A percentile compares a stretch with the other conserved stretches of the same genome.
These are phyloP conservation scores for Hippophae rhamnoides DNA, from an alignment of 306 rosid species.

Conservation along the genomic window DNA sequence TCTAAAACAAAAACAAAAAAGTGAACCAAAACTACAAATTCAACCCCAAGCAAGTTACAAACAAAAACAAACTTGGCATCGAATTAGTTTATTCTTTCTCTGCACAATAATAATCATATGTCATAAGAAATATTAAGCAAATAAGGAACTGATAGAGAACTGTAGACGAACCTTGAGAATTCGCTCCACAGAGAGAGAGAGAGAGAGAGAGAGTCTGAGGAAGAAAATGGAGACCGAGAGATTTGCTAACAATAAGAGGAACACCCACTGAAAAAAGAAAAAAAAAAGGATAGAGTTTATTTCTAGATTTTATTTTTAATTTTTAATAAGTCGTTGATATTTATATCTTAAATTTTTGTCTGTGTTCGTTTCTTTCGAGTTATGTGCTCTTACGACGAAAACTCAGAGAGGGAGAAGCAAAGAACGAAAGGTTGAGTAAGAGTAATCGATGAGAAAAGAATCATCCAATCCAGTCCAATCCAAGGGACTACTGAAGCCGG, in stretches of 20 bases:
- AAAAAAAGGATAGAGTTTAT: constrained; percentile 11
- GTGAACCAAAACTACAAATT: constrained; percentile 13
- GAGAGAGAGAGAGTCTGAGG: neutral
- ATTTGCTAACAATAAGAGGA: constrained; percentile 17
- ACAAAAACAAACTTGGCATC: too few relatives aligned
- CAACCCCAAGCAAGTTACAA: constrained; percentile 1
- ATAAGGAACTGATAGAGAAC: too few relatives aligned
- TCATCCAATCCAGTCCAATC: constrained; percentile 9
- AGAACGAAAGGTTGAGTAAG: constrained; percentile 31
- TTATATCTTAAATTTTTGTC: constrained; percentile 1
- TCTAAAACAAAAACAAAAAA: neutral
- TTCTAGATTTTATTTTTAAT: neutral
- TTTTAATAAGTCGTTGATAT: too few relatives aligned
- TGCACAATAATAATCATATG: too few relatives aligned
- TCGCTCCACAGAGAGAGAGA: too few relatives aligned
- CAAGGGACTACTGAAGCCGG: neutral
- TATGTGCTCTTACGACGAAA: constrained; percentile 15
- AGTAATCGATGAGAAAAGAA: constrained; percentile 33
- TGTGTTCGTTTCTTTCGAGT: constrained; percentile 15
- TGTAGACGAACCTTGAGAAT: constrained; percentile 1
- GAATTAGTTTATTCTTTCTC: too few relatives aligned
- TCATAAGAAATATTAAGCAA: too few relatives aligned
- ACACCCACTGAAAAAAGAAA: constrained; percentile 19
- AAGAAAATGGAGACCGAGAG: constrained; percentile 12
- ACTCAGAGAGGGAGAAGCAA: constrained; percentile 18